These are phyloP conservation scores for Entomortierella parvispora DNA, from an alignment of 192 early-diverging fungal genomes.

Conservation along the genomic window DNA sequence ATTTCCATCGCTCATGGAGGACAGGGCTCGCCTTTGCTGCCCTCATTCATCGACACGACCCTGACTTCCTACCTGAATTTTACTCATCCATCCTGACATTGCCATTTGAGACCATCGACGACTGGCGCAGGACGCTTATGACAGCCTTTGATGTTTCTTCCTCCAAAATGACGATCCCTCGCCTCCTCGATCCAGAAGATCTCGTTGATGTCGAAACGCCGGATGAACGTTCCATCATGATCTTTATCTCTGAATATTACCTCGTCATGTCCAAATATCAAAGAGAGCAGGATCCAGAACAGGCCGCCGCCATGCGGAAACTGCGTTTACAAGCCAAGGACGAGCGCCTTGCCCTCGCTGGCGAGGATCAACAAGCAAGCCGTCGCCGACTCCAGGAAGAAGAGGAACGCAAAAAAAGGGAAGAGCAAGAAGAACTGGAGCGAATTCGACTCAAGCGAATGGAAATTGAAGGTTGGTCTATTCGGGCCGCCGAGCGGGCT, in stretches of 20 bases:
- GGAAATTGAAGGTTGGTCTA: slow-evolving; percentile 52
- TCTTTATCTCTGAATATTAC: slow-evolving; percentile 61
- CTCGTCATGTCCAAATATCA: slow-evolving; percentile 60
- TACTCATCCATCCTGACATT: slow-evolving; percentile 44
- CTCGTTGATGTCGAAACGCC: slow-evolving; percentile 61
- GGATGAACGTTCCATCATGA: slow-evolving; percentile 63
- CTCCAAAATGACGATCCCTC: slow-evolving; percentile 53
- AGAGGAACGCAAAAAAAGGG: slow-evolving; percentile 19
- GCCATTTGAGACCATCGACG: slow-evolving; percentile 39
- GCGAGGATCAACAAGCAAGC: slow-evolving; percentile 32
- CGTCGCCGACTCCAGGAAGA: slow-evolving; percentile 27
- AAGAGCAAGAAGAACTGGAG: slow-evolving; percentile 46
- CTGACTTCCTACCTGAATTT: slow-evolving; percentile 56
- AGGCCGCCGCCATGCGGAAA: slow-evolving; percentile 15
- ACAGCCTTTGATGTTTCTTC: slow-evolving; percentile 56
- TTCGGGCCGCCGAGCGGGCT: slow-evolving; percentile 42
- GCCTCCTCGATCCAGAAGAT: slow-evolving; percentile 58
- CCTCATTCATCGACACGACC: slow-evolving; percentile 60
- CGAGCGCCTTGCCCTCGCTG: slow-evolving; percentile 36
- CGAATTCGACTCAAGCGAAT: slow-evolving; percentile 39
- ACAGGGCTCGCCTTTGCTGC: slow-evolving; percentile 62
- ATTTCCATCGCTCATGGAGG: slow-evolving; percentile 63
- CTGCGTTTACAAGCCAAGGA: slow-evolving; percentile 30
- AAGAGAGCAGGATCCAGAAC: slow-evolving; percentile 37
- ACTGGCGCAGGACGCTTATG: slow-evolving; percentile 50